These are phyloP conservation scores for Annulohypoxylon bovei DNA, from an alignment of 495 filamentous ascomycete species.

Conservation along the genomic window DNA sequence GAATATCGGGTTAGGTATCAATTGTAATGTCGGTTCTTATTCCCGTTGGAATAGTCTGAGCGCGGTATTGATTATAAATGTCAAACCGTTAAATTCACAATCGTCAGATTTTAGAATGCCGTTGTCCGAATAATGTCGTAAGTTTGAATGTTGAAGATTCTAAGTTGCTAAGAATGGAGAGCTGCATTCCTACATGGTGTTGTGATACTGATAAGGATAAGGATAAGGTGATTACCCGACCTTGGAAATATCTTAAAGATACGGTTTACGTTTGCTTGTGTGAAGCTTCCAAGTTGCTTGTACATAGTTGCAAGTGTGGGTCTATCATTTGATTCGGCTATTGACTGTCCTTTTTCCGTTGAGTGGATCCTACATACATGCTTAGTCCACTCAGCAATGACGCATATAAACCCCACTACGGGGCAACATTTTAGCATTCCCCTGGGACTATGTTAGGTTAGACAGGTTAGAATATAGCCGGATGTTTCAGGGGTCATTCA, in stretches of 20 bases:
- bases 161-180: background rate
- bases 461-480: conserved; percentile 1
- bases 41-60: background rate
- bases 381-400: conserved; percentile 21
- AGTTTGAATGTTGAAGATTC: background rate
- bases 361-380: background rate
- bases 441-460: conserved; percentile 15
- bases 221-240: conserved; percentile 7
- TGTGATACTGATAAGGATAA: conserved; percentile 30
- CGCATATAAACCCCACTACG: conserved; percentile 27
- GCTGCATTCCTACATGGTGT: background rate
- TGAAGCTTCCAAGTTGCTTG: background rate
- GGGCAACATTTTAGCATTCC: conserved; percentile 8
- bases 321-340: background rate
- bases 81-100: background rate
- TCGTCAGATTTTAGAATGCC: background rate
- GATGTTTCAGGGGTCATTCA: conserved; percentile 20
- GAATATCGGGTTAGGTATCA: background rate
- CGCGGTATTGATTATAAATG: background rate
- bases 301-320: background rate
- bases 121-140: background rate
- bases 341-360: background rate
- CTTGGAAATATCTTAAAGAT: conserved; percentile 1
- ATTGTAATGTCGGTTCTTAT: background rate
- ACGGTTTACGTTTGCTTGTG: background rate